Evolutionary conservation across 306 rosid genomes (phyloP).

Genomic region (Spatholobus suberectus): DNA sequence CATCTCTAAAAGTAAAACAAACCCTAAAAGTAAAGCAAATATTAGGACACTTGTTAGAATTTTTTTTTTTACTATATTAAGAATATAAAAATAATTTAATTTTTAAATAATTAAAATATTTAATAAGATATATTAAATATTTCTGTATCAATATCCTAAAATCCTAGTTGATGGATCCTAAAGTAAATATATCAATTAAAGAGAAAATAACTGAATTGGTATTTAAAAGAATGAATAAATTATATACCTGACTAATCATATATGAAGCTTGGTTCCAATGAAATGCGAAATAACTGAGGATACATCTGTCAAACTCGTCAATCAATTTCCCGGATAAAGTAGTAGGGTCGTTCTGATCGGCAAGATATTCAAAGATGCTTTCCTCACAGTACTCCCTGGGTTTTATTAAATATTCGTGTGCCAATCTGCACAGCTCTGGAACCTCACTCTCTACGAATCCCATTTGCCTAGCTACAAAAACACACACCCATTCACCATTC

Average conservation of each 20-base stretch:
- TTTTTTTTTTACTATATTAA: too few relatives aligned
- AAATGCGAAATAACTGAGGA: constrained; percentile 69
- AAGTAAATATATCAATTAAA: not conserved
- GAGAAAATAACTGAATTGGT: not conserved
- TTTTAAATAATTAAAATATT: not conserved
- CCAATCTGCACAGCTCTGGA: constrained; percentile 19
- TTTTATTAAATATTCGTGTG: not conserved
- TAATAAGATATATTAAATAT: not conserved
- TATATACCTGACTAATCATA: constrained; percentile 18
- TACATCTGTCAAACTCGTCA: constrained; percentile 60
- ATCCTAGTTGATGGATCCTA: not conserved
- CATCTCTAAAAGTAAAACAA: too few relatives aligned
- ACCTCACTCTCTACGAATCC: not conserved
- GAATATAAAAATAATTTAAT: not conserved
- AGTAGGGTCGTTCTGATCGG: not conserved
- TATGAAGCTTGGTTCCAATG: constrained; percentile 63
- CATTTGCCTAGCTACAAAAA: not conserved
- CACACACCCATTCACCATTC: not conserved
- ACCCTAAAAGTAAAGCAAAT: too few relatives aligned
- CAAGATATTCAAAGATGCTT: not conserved
- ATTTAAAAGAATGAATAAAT: not conserved
- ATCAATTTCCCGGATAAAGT: not conserved
- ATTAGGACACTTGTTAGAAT: too few relatives aligned
- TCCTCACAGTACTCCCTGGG: not conserved
- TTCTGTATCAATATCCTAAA: not conserved